Conservation (phyloP, 2,329 filamentous ascomycete genomes). For the Pyrenochaeta sp. region DNA sequence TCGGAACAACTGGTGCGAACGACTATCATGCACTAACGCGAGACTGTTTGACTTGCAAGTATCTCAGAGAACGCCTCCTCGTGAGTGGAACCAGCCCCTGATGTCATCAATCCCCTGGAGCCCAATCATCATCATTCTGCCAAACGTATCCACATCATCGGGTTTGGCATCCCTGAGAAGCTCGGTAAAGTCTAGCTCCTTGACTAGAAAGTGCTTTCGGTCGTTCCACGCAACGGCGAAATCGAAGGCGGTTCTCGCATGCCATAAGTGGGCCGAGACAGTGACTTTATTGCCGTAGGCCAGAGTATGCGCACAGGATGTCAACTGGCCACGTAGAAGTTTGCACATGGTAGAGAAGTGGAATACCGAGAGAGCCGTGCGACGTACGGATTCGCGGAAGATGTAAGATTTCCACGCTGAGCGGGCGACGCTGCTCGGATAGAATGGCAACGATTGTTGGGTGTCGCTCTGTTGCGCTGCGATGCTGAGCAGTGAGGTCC, state of each 20-base stretch:
- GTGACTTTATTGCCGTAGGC: slow-evolving; percentile 23
- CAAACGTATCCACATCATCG: slow-evolving; percentile 40
- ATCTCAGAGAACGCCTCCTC: slow-evolving; percentile 22
- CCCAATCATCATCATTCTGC: slow-evolving; percentile 35
- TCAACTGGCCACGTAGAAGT: slow-evolving; percentile 22
- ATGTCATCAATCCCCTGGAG: slow-evolving; percentile 39
- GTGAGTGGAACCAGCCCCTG: slow-evolving; percentile 36
- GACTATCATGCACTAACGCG: too few species aligned
- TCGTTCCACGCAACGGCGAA: slow-evolving; percentile 43
- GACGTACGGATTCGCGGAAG: slow-evolving; percentile 61
- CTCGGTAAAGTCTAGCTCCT: slow-evolving; percentile 35
- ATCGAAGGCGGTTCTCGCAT: slow-evolving; percentile 36
- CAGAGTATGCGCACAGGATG: slow-evolving; percentile 17
- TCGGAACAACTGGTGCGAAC: too few species aligned
- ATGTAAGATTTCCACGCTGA: slow-evolving; percentile 62
- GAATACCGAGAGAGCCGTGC: slow-evolving; percentile 59
- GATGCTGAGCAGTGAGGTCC: slow-evolving; percentile 8
- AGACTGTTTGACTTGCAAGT: too few species aligned
- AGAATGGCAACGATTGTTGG: slow-evolving; percentile 44
- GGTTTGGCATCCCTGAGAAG: slow-evolving; percentile 28
- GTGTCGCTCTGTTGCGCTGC: slow-evolving; percentile 22
- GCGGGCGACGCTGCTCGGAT: slow-evolving; percentile 44
- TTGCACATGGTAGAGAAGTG: slow-evolving; percentile 50
- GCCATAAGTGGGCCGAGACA: slow-evolving; percentile 40
- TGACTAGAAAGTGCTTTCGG: slow-evolving; percentile 35